Base-by-base conservation (phyloP, 83 land plant genomes). In the Diphasiastrum complanatum region DNA sequence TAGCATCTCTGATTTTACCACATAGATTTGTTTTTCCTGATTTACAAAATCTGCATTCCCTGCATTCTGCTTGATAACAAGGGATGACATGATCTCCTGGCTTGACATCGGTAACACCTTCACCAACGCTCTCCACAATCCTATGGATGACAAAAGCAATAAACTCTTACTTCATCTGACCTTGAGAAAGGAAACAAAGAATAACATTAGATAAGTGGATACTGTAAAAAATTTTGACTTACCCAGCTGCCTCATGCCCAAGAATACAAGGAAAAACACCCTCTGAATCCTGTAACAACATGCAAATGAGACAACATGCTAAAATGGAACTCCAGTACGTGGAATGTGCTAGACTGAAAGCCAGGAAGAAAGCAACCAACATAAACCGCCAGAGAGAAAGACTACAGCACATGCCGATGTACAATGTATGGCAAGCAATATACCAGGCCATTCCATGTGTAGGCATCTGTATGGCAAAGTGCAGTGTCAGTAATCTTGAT, bases 51-150 rank as follows among this genome's bases (percentile, higher is more conserved):
- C 45, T 41, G 45, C 45, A 41, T 41, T 41, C 45, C n/a, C 45
- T 14, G 18, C 45, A 41, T 41, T 41, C 45, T 41, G 45, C 45
- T 18, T 41, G 45, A 18, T 41, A 41, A 18, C 45, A 41, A 41
- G 45, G 45, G 45, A 41, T 41, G 45, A 41, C 45, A 41, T 41
- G 45, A 18, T 41, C 45, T 41, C 45, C 45, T 41, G 45, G 45
- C 1, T 41, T 41, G 18, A 41, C 45, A 0, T 41, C 45, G n/a
- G n/a, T n/a, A n/a, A n/a, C n/a, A n/a, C n/a, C n/a, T n/a, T n/a
- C n/a, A n/a, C n/a, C n/a, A n/a, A 41, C 45, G 45, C 45, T 41
- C 45, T 41, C 45, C 12, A 41, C 45, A 14, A 41, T 41, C n/a
- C 45, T 41, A 18, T 41, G 12, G 18, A 18, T 0, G 45, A 18